Evolutionary conservation across 108 stramenopile species (phyloP), one percentile per base, ranked within the genome.

Genomic region (Cyclotella distinguenda): DNA sequence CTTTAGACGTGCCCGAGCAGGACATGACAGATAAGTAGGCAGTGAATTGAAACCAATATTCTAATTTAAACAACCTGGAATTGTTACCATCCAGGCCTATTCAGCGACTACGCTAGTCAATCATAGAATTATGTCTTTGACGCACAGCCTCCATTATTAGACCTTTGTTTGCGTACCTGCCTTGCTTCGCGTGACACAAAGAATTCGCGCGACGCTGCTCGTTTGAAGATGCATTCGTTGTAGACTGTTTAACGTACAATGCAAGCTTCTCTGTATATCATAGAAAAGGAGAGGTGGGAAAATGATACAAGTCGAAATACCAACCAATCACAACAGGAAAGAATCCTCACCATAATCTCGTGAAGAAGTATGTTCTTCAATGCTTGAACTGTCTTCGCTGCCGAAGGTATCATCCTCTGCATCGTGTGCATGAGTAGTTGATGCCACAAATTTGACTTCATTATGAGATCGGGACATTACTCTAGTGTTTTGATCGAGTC

Each of bases 1-100:
- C 23, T 63, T 32, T 19, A 38, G 71, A 35, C 71, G 62, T 27
- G 40, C 35, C 25, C 27, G 72, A 51, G 72, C 64, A 35, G 10
- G 2, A 28, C n/a, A 26, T 34, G 31, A n/a, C 13, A 26, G 35
- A n/a, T n/a, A n/a, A n/a, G n/a, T n/a, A n/a, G n/a, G n/a, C n/a
- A n/a, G n/a, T n/a, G n/a, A n/a, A n/a, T n/a, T n/a, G n/a, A n/a
- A n/a, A n/a, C n/a, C n/a, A n/a, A n/a, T n/a, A n/a, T n/a, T n/a
- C n/a, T n/a, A n/a, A n/a, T n/a, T n/a, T n/a, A n/a, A n/a, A n/a
- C n/a, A n/a, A n/a, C n/a, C n/a, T n/a, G n/a, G n/a, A n/a, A n/a
- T n/a, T n/a, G n/a, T n/a, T n/a, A n/a, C n/a, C n/a, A n/a, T n/a
- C n/a, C n/a, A n/a, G n/a, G n/a, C n/a, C n/a, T n/a, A n/a, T n/a